A percentile compares a stretch with the other conserved stretches of the same genome.
phyloP scores from a whole-genome alignment of 73 alveolate genomes.

The Paramecium bursaria region DNA sequence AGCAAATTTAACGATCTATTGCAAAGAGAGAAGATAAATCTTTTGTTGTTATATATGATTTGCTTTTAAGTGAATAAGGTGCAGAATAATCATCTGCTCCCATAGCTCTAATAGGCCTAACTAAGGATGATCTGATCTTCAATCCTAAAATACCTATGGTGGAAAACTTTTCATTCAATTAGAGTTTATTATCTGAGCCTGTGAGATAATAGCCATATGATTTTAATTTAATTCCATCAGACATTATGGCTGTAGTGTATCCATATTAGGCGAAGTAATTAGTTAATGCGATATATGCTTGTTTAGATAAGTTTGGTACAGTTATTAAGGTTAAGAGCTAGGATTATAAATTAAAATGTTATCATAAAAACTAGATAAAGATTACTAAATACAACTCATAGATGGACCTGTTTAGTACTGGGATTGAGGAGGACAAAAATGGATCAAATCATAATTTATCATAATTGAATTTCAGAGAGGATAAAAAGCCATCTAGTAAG shows the following conservation, averaged over 20 bases:
- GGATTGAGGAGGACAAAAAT: slow-evolving; percentile 2
- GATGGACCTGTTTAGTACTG: slow-evolving; percentile 25
- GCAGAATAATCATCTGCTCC: slow-evolving; percentile 48
- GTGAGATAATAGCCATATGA: slow-evolving; percentile 31
- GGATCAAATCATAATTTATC: slow-evolving; percentile 47
- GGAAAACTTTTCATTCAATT: slow-evolving; percentile 22
- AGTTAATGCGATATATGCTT: slow-evolving; percentile 35
- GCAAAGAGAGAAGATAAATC: slow-evolving; percentile 66
- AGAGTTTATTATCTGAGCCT: not conserved
- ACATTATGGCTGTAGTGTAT: slow-evolving; percentile 15
- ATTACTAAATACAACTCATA: slow-evolving; percentile 38
- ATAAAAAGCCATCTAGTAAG: slow-evolving; percentile 37
- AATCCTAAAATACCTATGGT: slow-evolving; percentile 49
- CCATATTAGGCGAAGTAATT: slow-evolving; percentile 25
- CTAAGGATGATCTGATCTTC: slow-evolving; percentile 36
- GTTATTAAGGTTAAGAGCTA: slow-evolving; percentile 47
- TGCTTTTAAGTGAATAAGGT: slow-evolving; percentile 27
- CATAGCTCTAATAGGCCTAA: not conserved
- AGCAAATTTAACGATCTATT: slow-evolving; percentile 21
- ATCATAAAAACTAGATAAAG: slow-evolving; percentile 40
- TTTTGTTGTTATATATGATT: slow-evolving; percentile 63
- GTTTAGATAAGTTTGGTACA: slow-evolving; percentile 47
- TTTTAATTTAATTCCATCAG: slow-evolving; percentile 6
- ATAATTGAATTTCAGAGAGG: slow-evolving; percentile 31
- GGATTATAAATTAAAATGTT: slow-evolving; percentile 57